These are phyloP conservation scores for Pythium monospermum DNA, from an alignment of 352 stramenopile species.

Conservation along the genomic window DNA sequence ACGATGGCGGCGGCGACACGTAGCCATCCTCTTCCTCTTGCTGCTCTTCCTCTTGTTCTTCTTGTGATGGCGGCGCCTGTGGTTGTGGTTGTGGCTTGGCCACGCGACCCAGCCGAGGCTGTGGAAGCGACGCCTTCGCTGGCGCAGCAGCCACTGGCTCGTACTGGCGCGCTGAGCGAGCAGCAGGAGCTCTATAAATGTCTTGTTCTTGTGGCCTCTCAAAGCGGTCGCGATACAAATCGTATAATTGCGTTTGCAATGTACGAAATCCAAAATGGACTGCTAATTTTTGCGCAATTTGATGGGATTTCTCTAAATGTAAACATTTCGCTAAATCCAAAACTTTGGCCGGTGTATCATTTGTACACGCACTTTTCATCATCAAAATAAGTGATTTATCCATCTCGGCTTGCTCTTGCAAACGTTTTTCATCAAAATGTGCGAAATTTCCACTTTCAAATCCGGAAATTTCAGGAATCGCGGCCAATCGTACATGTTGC, in stretches of 20 bases:
- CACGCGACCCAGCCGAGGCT: constrained; percentile 16
- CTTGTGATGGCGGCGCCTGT: not conserved
- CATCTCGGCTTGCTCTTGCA: constrained; percentile 71
- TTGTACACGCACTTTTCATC: constrained; percentile 72
- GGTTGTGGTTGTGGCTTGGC: constrained; percentile 7
- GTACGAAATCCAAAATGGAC: constrained; percentile 75
- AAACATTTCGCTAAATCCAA: constrained; percentile 79
- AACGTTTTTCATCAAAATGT: constrained; percentile 37
- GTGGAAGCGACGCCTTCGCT: constrained; percentile 16
- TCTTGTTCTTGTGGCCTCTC: constrained; percentile 24
- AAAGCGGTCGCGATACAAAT: constrained; percentile 63
- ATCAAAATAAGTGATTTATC: constrained; percentile 82
- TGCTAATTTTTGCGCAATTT: constrained; percentile 80
- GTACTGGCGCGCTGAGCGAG: not conserved
- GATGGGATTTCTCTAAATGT: constrained; percentile 74
- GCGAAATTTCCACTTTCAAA: too few species aligned
- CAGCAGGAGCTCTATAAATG: not conserved
- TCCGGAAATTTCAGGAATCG: constrained; percentile 26
- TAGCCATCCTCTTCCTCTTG: not conserved
- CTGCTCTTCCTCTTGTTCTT: constrained; percentile 10
- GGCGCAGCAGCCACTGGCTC: not conserved
- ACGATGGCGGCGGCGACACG: constrained; percentile 14
- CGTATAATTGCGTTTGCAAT: constrained; percentile 66
- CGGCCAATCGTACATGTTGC: constrained; percentile 55
- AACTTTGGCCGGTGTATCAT: constrained; percentile 61